phyloP scores from a whole-genome alignment of 768 basidiomycete species.

The Hortiboletus campestris region DNA sequence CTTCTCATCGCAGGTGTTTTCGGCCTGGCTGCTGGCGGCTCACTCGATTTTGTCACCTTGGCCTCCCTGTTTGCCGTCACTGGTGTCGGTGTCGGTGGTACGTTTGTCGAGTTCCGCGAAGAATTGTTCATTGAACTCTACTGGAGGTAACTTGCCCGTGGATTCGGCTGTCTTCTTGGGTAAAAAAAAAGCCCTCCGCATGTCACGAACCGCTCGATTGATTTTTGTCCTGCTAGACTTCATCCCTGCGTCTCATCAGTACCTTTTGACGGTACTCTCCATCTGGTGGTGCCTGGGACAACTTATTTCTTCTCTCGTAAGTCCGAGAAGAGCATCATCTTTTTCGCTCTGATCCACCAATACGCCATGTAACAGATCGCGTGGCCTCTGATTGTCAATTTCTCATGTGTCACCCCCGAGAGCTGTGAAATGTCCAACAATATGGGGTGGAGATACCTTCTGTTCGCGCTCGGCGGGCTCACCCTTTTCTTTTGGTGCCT shows the following conservation, averaged over 20 bases:
- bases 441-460: slow-evolving; percentile 65
- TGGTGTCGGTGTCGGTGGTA: slow-evolving; percentile 49
- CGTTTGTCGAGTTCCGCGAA: neutral
- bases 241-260: slow-evolving; percentile 53
- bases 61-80: slow-evolving; percentile 46
- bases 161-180: slow-evolving; percentile 52
- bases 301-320: slow-evolving; percentile 46
- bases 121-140: neutral
- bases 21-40: slow-evolving; percentile 48
- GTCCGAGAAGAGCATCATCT: slow-evolving; percentile 1
- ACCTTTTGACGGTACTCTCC: slow-evolving; percentile 54
- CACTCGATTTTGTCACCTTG: slow-evolving; percentile 46
- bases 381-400: slow-evolving; percentile 58
- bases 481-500: slow-evolving; percentile 52
- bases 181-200: slow-evolving; percentile 10
- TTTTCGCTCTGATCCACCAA: neutral
- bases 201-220: neutral
- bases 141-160: slow-evolving; percentile 52
- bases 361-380: slow-evolving; percentile 40
- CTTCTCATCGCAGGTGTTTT: slow-evolving; percentile 54
- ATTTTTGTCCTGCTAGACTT: slow-evolving; percentile 39
- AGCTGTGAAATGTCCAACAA: slow-evolving; percentile 45
- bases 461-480: slow-evolving; percentile 52
- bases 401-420: slow-evolving; percentile 41
- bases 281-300: slow-evolving; percentile 63